These are phyloP conservation scores for Euphrasia confusa DNA, from an alignment of 257 asterid genomes.

Conservation along the genomic window DNA sequence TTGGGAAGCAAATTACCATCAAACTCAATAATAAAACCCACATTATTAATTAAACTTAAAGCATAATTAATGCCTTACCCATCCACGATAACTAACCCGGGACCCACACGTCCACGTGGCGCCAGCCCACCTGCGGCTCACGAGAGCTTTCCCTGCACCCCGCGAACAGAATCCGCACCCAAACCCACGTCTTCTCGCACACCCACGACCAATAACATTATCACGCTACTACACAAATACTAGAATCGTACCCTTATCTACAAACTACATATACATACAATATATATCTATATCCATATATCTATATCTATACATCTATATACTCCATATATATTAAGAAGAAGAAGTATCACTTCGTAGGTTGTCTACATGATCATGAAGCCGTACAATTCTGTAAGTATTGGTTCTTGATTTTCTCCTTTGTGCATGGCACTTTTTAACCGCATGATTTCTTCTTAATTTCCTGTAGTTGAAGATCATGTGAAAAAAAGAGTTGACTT, in stretches of 20 bases:
- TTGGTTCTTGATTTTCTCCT: background rate
- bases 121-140: background rate
- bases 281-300: no score
- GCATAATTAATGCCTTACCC: background rate
- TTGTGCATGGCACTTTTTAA: no score
- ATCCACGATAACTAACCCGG: background rate
- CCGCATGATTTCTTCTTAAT: background rate
- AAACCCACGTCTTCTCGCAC: background rate
- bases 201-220: background rate
- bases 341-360: background rate
- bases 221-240: background rate
- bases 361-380: conserved; percentile 30
- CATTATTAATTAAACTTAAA: no score
- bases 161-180: background rate
- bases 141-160: background rate
- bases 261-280: no score
- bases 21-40: no score
- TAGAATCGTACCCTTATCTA: background rate
- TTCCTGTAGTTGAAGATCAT: background rate
- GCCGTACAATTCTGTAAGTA: conserved; percentile 32
- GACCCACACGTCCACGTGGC: background rate
- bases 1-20: no score
- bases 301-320: no score
- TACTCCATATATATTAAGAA: no score
- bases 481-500: background rate